Base-by-base conservation (phyloP, 768 basidiomycete species). In the Tricholomella constricta region DNA sequence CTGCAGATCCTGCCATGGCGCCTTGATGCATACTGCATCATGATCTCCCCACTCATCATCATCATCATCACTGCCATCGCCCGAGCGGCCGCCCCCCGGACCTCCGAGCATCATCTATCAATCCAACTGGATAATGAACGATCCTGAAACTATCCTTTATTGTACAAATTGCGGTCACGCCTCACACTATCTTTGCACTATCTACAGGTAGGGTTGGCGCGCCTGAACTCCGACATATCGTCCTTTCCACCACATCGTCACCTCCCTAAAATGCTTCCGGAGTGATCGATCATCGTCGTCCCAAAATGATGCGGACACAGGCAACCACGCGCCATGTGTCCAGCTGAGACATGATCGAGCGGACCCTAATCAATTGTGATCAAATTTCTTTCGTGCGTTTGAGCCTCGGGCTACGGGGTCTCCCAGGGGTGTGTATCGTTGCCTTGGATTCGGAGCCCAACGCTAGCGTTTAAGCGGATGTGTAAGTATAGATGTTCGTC, bases 261-360 rank as follows among this genome's bases (percentile, higher is more conserved):
- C n/a, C n/a, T n/a, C n/a, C n/a, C n/a, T n/a, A n/a, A 48, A 41
- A 49, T n/a, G 43, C 12, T 19, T 45, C 44, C 51, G 51, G 14
- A 23, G 20, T 43, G 38, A 43, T 51, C 49, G 51, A 22, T 14
- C 14, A 20, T 45, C 41, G 41, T 27, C 12, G n/a, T 5, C 6
- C 17, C 40, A 23, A 34, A 45, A 45, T 23, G 45, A 34, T 15
- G 27, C 2, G 44, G 2, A 52, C 36, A 25, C 51, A 52, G 51
- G 51, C 31, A 32, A 45, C 23, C 45, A 15, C 31, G 19, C 22
- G 32, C 45, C 52, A 46, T 32, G 52, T 47, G 36, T 44, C 31
- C 14, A n/a, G 14, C n/a, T 40, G 52, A 53, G 45, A 47, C 45
- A 53, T 53, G 52, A 53, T 53, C 52, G 52, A 47, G 25, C 36